Base-by-base conservation (phyloP, 2,329 filamentous ascomycete species). In the Cladosporium sp. region DNA sequence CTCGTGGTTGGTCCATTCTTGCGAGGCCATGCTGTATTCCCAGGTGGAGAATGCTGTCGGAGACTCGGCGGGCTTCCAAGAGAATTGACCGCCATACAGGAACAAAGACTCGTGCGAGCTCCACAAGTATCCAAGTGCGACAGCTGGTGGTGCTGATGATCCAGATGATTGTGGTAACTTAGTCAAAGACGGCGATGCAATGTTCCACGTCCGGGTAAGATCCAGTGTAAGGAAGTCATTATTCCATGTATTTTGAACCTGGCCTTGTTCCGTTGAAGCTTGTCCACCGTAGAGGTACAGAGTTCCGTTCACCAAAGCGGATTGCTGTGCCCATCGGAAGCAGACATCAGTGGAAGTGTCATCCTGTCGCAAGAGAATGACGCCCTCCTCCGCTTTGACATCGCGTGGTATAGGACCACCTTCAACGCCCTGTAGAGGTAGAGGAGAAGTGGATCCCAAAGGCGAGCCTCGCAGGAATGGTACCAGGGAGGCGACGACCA, bases 41-140 rank as follows among this genome's bases (percentile, higher is more conserved):
- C 89, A 92, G 1, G 87, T 77, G 0, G 86, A 84, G 55, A 87
- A 82, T 0, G 83, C 76, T 1, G 77, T 76, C 0, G 88, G 88
- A 0, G 81, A 73, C 5, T 73, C 76, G 6, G 76, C 73, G 0
- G 87, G 85, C 14, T 78, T 80, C 64, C 89, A 87, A 0, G 87
- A 86, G 66, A 87, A 90, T 64, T 90, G 80, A 17, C 89, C 89
- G 17, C 89, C 89, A 64, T 92, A 92, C 3, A 92, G 79, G 68
- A 82, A 92, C 0, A 92, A 76, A 12, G 84, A 84, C 56, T 85
- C 78, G 67, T 85, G 84, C 47, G 88, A 88, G 67, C 87, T 84
- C 88, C 89, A 92, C 1, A 92, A 79, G 63, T 87, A 88, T n/a
- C 88, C 89, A 45, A 88, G 82, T 0, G 88, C 83, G 12, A 92